A percentile compares a stretch with the other conserved stretches of the same genome.
These are phyloP conservation scores for Favolaschia claudopus DNA, from an alignment of 768 basidiomycete genomes.

Conservation along the genomic window DNA sequence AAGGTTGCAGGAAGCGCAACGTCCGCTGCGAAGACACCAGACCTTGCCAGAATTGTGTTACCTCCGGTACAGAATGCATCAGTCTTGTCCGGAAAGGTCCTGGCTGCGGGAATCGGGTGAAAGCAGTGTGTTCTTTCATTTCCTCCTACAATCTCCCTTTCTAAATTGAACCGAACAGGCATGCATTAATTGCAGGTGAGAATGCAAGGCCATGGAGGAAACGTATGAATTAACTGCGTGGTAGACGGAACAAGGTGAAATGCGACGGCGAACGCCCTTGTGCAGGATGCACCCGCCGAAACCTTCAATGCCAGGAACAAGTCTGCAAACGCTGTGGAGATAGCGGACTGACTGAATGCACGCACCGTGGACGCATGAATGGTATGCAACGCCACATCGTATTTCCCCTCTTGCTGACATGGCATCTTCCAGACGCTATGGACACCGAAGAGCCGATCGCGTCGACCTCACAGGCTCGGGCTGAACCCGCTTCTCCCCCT, in stretches of 20 bases:
- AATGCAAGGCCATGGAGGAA: slow-evolving; percentile 7
- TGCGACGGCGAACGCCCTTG: slow-evolving; percentile 54
- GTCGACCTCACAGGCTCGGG: slow-evolving; percentile 4
- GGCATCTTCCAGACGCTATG: not conserved
- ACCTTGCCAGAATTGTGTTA: slow-evolving; percentile 18
- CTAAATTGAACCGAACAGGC: slow-evolving; percentile 49
- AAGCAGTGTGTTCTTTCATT: slow-evolving; percentile 53
- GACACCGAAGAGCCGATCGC: too few species aligned
- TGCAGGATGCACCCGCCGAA: not conserved
- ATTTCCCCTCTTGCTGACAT: not conserved
- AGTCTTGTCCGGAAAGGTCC: slow-evolving; percentile 39
- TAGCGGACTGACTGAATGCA: not conserved
- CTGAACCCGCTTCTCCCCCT: not conserved
- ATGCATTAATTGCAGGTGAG: slow-evolving; percentile 67
- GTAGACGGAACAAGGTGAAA: slow-evolving; percentile 67
- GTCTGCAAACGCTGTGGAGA: slow-evolving; percentile 13
- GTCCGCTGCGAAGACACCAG: slow-evolving; percentile 17
- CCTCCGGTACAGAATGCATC: slow-evolving; percentile 11
- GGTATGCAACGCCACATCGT: too few species aligned
- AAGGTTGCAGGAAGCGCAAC: slow-evolving; percentile 39
- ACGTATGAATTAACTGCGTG: slow-evolving; percentile 19
- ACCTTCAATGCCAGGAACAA: slow-evolving; percentile 7
- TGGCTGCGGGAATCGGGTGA: slow-evolving; percentile 68
- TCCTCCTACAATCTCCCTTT: slow-evolving; percentile 20
- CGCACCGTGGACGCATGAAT: too few species aligned